Percentiles rank a stretch among this genome's conserved stretches.
These are phyloP conservation scores for Irpex sp. DNA, from an alignment of 1,284 basidiomycete species.

Conservation along the genomic window DNA sequence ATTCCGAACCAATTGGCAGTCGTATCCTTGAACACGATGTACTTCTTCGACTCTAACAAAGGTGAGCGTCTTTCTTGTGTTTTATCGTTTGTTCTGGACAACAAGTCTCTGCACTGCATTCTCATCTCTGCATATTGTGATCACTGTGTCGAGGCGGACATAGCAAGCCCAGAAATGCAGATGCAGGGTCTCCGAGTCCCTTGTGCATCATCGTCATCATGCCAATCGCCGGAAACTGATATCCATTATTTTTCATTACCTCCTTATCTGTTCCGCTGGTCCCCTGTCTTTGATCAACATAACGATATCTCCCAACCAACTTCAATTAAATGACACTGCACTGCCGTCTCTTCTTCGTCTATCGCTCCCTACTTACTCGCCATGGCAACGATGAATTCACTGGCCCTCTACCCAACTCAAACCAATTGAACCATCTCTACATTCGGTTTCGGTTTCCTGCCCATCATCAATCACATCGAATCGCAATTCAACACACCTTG, in stretches of 20 bases:
- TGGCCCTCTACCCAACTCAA: not conserved
- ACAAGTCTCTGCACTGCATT: not conserved
- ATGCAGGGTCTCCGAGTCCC: not conserved
- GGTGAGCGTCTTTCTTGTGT: slow-evolving; percentile 38
- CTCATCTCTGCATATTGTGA: not conserved
- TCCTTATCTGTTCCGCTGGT: not conserved
- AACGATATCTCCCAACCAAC: not conserved
- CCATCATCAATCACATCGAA: not conserved
- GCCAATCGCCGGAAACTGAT: not conserved
- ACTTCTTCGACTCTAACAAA: slow-evolving; percentile 91
- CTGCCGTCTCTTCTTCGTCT: not conserved
- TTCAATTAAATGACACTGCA: not conserved
- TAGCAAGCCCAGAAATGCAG: not conserved
- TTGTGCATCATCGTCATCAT: not conserved
- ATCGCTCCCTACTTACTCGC: not conserved
- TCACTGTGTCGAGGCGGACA: not conserved
- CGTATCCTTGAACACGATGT: slow-evolving; percentile 89
- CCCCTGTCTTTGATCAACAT: not conserved
- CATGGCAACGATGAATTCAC: not conserved
- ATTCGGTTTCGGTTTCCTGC: not conserved
- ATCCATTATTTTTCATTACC: not conserved
- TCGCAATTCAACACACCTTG: not conserved
- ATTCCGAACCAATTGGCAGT: slow-evolving; percentile 76
- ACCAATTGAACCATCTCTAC: not conserved
- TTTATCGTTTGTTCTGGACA: not conserved